Evolutionary conservation across 805 yeast genomes (phyloP).

Genomic region (Candida sphagnicola): DNA sequence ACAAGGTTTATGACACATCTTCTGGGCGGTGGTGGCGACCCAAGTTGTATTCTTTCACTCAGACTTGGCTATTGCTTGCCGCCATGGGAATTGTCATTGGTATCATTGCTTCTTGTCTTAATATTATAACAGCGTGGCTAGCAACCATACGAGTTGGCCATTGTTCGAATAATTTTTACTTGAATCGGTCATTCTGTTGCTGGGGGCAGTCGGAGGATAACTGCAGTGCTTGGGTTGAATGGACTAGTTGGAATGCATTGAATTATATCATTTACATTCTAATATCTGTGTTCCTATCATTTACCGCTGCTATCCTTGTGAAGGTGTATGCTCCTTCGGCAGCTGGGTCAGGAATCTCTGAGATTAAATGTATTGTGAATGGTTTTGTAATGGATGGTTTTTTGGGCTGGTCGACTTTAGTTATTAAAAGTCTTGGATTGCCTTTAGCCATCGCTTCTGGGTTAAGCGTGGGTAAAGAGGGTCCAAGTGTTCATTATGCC

Average conservation of each 20-base stretch:
- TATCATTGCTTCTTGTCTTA: slow-evolving; percentile 73
- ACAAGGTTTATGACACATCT: slow-evolving; percentile 13
- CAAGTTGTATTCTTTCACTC: slow-evolving; percentile 34
- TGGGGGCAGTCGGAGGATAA: slow-evolving; percentile 49
- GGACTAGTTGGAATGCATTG: slow-evolving; percentile 46
- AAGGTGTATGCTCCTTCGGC: slow-evolving; percentile 77
- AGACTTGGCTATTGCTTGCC: slow-evolving; percentile 72
- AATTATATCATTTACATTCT: slow-evolving; percentile 58
- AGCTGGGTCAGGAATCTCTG: slow-evolving; percentile 97
- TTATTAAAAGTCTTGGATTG: slow-evolving; percentile 72
- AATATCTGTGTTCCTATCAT: slow-evolving; percentile 59
- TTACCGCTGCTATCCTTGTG: slow-evolving; percentile 65
- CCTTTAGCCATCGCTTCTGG: slow-evolving; percentile 95
- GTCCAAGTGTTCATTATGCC: slow-evolving; percentile 97
- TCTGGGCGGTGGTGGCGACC: slow-evolving; percentile 14
- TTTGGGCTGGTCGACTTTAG: slow-evolving; percentile 65
- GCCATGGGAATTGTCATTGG: slow-evolving; percentile 78
- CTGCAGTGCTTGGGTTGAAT: slow-evolving; percentile 68
- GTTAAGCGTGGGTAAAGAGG: slow-evolving; percentile 92
- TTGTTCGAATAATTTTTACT: slow-evolving; percentile 65
- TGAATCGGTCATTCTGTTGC: slow-evolving; percentile 79
- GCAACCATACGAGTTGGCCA: slow-evolving; percentile 75
- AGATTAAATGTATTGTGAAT: slow-evolving; percentile 88
- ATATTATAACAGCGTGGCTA: slow-evolving; percentile 83
- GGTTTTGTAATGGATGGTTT: slow-evolving; percentile 83